These are phyloP conservation scores for Ceratobasidium sp. DNA, from an alignment of 1,284 basidiomycete genomes.

Conservation along the genomic window DNA sequence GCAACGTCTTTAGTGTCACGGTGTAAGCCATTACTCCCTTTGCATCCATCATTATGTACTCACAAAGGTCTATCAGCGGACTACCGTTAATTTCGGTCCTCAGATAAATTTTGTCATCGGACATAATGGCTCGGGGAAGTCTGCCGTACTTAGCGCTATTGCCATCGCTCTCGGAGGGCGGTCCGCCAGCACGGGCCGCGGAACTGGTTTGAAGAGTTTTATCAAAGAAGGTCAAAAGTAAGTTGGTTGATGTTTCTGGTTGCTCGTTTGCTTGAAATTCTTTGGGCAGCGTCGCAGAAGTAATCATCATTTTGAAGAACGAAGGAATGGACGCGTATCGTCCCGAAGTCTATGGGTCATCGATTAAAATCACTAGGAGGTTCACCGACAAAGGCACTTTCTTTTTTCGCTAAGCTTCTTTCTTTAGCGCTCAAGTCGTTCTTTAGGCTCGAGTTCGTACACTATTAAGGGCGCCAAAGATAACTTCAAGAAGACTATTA, in stretches of 20 bases:
- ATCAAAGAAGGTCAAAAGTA: slow-evolving; percentile 88
- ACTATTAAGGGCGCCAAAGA: slow-evolving; percentile 89
- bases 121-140: slow-evolving; percentile 83
- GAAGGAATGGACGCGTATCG: slow-evolving; percentile 90
- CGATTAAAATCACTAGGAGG: slow-evolving; percentile 86
- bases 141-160: slow-evolving; percentile 93
- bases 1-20: slow-evolving; percentile 75
- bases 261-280: neutral
- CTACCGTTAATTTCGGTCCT: slow-evolving; percentile 85
- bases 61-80: slow-evolving; percentile 60
- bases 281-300: slow-evolving; percentile 72
- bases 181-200: slow-evolving; percentile 89
- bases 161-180: slow-evolving; percentile 96
- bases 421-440: neutral
- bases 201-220: slow-evolving; percentile 87
- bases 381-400: slow-evolving; percentile 63
- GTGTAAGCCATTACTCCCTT: neutral
- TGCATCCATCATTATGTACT: neutral
- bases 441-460: slow-evolving; percentile 80
- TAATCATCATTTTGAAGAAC: slow-evolving; percentile 88
- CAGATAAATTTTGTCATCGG: slow-evolving; percentile 99
- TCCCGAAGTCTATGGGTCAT: slow-evolving; percentile 84
- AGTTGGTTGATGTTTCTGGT: slow-evolving; percentile 51
- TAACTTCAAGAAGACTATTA: slow-evolving; percentile 75
- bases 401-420: neutral